Evolutionary conservation across 805 yeast species (phyloP).

Genomic region (Cyberlindnera bimundalis): DNA sequence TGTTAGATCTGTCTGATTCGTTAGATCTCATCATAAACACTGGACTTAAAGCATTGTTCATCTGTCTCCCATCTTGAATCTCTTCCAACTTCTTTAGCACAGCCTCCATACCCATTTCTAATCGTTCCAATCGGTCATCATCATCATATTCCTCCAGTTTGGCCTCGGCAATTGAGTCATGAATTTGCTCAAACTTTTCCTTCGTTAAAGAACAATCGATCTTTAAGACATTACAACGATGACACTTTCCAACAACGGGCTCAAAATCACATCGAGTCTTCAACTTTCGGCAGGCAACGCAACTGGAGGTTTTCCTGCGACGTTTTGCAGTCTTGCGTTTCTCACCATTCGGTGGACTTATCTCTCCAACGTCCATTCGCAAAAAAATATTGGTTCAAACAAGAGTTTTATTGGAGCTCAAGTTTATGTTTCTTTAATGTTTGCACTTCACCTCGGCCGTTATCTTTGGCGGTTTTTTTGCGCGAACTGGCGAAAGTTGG

Average conservation of each 20-base stretch:
- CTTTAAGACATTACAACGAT: slow-evolving; percentile 46
- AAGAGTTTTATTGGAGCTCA: too few relatives aligned
- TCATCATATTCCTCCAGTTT: slow-evolving; percentile 5
- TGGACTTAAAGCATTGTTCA: background rate
- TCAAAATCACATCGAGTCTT: slow-evolving; percentile 58
- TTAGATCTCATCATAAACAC: background rate
- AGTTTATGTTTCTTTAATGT: too few relatives aligned
- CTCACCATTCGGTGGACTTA: background rate
- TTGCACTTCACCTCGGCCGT: too few relatives aligned
- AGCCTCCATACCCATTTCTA: slow-evolving; percentile 22
- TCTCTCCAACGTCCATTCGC: background rate
- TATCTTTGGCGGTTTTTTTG: too few relatives aligned
- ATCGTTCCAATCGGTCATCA: slow-evolving; percentile 7
- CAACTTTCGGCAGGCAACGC: slow-evolving; percentile 49
- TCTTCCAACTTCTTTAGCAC: slow-evolving; percentile 28
- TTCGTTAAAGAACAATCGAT: slow-evolving; percentile 45
- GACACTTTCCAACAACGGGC: slow-evolving; percentile 41
- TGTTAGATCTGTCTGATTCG: background rate
- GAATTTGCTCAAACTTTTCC: slow-evolving; percentile 28
- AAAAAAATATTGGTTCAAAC: too few relatives aligned
- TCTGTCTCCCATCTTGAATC: background rate
- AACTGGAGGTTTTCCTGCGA: slow-evolving; percentile 41
- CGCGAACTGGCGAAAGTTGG: too few relatives aligned
- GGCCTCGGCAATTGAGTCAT: slow-evolving; percentile 14
- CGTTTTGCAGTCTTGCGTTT: slow-evolving; percentile 25